These are phyloP conservation scores for Kazachstania taianensis DNA, from an alignment of 805 yeast genomes.

Conservation along the genomic window DNA sequence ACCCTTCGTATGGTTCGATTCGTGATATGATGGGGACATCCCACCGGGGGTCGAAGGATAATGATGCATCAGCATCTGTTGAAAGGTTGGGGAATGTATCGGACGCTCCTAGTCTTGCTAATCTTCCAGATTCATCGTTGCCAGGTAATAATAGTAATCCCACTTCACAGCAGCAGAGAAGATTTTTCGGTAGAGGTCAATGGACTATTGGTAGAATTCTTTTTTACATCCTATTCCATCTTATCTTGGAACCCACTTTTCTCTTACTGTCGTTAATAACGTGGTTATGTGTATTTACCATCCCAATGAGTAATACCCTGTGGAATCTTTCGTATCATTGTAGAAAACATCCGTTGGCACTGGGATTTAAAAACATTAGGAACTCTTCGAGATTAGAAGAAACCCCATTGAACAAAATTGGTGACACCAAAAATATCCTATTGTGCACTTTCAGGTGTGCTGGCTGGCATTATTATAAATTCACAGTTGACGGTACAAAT, in stretches of 20 bases:
- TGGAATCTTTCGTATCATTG: constrained; percentile 61
- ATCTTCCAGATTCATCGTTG: background rate
- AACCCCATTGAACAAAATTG: constrained; percentile 8
- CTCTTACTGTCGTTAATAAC: constrained; percentile 44
- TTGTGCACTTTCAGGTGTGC: constrained; percentile 87
- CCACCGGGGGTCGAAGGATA: background rate
- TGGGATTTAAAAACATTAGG: constrained; percentile 59
- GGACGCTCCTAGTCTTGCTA: background rate
- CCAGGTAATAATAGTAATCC: background rate
- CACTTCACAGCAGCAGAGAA: constrained; percentile 25
- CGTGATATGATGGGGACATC: constrained; percentile 23
- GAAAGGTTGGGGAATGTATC: too few relatives aligned
- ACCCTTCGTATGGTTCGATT: constrained; percentile 21
- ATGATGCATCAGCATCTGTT: too few relatives aligned
- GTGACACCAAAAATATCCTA: constrained; percentile 45
- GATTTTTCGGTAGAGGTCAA: constrained; percentile 84
- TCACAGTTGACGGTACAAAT: constrained; percentile 93
- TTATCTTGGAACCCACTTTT: constrained; percentile 59
- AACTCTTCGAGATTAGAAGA: constrained; percentile 5
- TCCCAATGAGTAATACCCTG: constrained; percentile 85
- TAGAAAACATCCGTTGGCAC: constrained; percentile 82
- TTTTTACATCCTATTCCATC: constrained; percentile 63
- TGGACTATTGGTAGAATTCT: constrained; percentile 80
- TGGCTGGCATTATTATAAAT: constrained; percentile 89
- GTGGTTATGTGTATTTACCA: constrained; percentile 81